Evolutionary conservation across 768 basidiomycete genomes (phyloP), one percentile per base, ranked within the genome.

Genomic region (Dacryopinax primogenitus): DNA sequence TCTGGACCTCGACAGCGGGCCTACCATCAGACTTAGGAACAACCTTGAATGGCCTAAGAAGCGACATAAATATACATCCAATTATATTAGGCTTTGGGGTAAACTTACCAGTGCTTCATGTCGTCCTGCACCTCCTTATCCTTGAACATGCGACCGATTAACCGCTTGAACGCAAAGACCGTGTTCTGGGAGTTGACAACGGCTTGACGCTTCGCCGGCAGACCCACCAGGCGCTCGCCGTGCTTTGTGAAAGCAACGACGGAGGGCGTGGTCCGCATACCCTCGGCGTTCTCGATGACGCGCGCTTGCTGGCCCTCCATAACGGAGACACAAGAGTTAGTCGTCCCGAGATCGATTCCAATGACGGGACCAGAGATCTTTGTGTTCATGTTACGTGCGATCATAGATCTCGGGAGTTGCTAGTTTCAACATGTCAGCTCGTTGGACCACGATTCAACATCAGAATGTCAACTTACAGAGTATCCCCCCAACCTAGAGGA

Each of bases 181-280:
- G 94, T 97, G 80, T 96, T 96, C 65, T 86, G 72, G 6, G 91
- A 81, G 82, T 99, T 99, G 74, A 98, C 92, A 58, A 96, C 91
- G 1, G 92, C 93, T 76, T 98, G 95, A 62, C 94, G 90, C 78
- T 97, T 94, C 12, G 95, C 96, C 26, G 95, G 94, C 44, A 96
- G 84, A 76, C 95, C 95, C 66, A 96, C 87, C 33, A 97, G 82
- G 66, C 95, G 92, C 75, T 99, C 96, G 65, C 92, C 92, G 71
- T 97, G 93, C 76, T 97, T 96, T 64, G 96, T 92, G 82, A 99
- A 99, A 37, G 95, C 95, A 69, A 98, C 92, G 65, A 97, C 92
- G 37, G 96, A 99, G 1, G 96, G 96, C 16, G 96, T 99, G 68
- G 96, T 98, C 70, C 96, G 86, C 65, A 89, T 90, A 80, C 96